These are phyloP conservation scores for Neobulgaria alba DNA, from an alignment of 2,329 filamentous ascomycete genomes.

Conservation along the genomic window DNA sequence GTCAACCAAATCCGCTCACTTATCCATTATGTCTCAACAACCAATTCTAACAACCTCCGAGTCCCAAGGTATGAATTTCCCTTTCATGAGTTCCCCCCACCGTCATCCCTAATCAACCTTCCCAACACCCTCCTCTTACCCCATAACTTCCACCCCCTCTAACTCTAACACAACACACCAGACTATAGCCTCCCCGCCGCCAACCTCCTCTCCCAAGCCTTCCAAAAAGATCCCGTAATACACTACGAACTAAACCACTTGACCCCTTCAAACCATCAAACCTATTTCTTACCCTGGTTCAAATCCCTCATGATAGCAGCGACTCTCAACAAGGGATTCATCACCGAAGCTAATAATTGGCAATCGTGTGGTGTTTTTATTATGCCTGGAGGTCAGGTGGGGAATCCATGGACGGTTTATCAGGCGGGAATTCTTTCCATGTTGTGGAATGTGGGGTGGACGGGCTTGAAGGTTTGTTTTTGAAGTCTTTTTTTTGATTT, in stretches of 20 bases:
- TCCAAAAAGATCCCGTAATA: constrained; percentile 13
- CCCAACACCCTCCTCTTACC: no score
- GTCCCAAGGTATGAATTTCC: no score
- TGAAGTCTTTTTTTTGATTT: not conserved
- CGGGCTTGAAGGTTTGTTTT: constrained; percentile 2
- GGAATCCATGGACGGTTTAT: constrained; percentile 13
- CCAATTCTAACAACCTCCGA: no score
- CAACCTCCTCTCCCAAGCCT: constrained; percentile 7
- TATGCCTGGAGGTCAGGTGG: constrained; percentile 11
- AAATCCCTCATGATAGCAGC: constrained; percentile 13
- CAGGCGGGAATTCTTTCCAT: constrained; percentile 14
- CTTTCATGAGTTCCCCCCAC: no score
- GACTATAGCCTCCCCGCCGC: not conserved
- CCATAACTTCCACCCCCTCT: no score
- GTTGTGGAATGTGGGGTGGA: constrained; percentile 16
- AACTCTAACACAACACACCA: no score
- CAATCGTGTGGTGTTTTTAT: constrained; percentile 13
- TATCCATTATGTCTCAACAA: no score
- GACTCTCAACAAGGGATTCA: constrained; percentile 12
- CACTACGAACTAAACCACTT: constrained; percentile 14
- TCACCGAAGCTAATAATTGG: constrained; percentile 13
- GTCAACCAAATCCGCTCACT: no score
- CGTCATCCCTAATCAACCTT: no score
- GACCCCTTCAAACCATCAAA: not conserved
- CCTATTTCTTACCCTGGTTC: constrained; percentile 9